Evolutionary conservation across 2,329 filamentous ascomycete genomes (phyloP), one percentile per base, ranked within the genome.

Genomic region (Aureobasidium lini): DNA sequence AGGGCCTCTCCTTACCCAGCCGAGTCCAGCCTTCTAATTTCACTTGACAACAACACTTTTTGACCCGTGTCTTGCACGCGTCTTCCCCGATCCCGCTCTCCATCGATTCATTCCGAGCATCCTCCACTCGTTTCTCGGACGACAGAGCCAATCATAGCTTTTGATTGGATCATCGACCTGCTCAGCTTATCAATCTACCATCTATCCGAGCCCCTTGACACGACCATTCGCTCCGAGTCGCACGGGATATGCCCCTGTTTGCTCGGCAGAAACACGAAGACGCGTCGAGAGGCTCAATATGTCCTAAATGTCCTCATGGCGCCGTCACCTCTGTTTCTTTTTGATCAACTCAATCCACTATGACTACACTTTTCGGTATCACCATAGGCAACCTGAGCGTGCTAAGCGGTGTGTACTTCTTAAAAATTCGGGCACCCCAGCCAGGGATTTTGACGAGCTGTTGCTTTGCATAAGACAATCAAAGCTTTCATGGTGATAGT

Each of bases 131-230:
- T 52, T 52, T 34, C 36, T 50, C 57, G 46, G 37, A 15, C 57
- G 13, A 52, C 37, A 29, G n/a, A 37, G 18, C 57, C 47, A 59
- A 59, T 59, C 34, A 59, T 37, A 42, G 32, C 36, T 29, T 42
- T 29, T 47, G 15, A 42, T 43, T 46, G 46, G 39, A 50, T 49
- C 46, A 39, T 36, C 23, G 11, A 49, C n/a, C n/a, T n/a, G n/a
- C 16, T 18, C 8, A 16, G 34, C 46, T 49, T 52, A 59, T 50
- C 46, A 59, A 59, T 59, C 57, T 48, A 46, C 36, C 43, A 59
- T 59, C 44, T 59, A 57, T 18, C 54, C 54, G 54, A 57, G 23
- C 31, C 18, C 9, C 5, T 18, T 18, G 23, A 5, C n/a, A 16
- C 7, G 18, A 31, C 6, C 23, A 48, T 47, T 39, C 18, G 16